These are phyloP conservation scores for Aspergillus affinis DNA, from an alignment of 495 filamentous ascomycete genomes.

Conservation along the genomic window DNA sequence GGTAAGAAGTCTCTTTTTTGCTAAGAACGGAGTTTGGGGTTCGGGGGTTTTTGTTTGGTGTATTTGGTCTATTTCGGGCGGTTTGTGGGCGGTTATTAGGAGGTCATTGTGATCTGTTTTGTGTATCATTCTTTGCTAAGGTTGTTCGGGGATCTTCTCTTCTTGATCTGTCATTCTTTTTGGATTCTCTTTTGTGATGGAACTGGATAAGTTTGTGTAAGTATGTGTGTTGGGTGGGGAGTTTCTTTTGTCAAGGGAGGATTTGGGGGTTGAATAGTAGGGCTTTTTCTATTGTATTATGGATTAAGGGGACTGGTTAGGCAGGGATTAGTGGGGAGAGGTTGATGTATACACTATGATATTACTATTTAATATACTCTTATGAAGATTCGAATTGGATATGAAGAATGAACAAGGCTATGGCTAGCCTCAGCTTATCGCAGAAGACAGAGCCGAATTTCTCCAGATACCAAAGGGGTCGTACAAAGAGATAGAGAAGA, in stretches of 20 bases:
- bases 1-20: constrained; percentile 21
- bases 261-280: background rate
- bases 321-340: too few relatives aligned
- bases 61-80: constrained; percentile 16
- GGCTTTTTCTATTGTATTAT: background rate
- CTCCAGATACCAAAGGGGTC: too few relatives aligned
- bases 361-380: too few relatives aligned
- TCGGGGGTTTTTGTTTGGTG: constrained; percentile 20
- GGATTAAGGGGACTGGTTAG: background rate
- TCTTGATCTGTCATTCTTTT: too few relatives aligned
- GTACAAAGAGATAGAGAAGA: too few relatives aligned
- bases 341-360: too few relatives aligned
- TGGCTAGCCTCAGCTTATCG: too few relatives aligned
- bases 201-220: background rate
- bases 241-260: background rate
- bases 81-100: constrained; percentile 2
- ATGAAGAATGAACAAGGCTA: too few relatives aligned
- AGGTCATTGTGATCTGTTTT: background rate
- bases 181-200: too few relatives aligned
- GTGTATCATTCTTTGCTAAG: background rate
- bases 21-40: constrained; percentile 24
- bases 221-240: background rate
- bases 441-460: too few relatives aligned
- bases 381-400: too few relatives aligned
- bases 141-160: background rate